phyloP scores from a whole-genome alignment of 371 early-diverging fungal genomes.

The Mucor piriformis region DNA sequence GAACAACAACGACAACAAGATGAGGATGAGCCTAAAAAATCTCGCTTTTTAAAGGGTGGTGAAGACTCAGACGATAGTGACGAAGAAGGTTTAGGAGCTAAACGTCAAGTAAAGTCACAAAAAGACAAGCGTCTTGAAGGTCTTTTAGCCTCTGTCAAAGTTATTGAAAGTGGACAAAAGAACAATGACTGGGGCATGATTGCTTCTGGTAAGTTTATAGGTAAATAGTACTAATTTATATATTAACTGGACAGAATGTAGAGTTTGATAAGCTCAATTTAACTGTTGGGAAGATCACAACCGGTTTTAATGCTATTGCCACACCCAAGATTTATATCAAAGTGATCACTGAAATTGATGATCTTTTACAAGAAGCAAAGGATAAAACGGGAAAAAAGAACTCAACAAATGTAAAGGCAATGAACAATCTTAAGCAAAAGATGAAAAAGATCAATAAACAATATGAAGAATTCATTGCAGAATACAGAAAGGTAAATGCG shows the following conservation, averaged over 20 bases:
- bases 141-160: conserved; percentile 59
- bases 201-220: conserved; percentile 63
- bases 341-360: conserved; percentile 75
- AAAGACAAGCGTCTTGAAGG: conserved; percentile 85
- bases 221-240: no score
- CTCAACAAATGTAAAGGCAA: conserved; percentile 77
- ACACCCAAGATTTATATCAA: conserved; percentile 81
- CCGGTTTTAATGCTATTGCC: conserved; percentile 63
- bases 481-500: conserved; percentile 65
- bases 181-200: conserved; percentile 88
- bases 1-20: conserved; percentile 25
- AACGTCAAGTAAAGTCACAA: conserved; percentile 76
- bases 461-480: conserved; percentile 71
- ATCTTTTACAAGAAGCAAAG: conserved; percentile 54
- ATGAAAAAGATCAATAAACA: conserved; percentile 84
- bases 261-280: conserved; percentile 88
- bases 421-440: conserved; percentile 90
- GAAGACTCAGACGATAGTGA: conserved; percentile 58
- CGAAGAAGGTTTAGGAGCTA: conserved; percentile 69
- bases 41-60: conserved; percentile 45
- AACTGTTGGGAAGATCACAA: conserved; percentile 67
- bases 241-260: conserved; percentile 23
- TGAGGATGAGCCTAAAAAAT: conserved; percentile 32
- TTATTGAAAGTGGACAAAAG: conserved; percentile 78
- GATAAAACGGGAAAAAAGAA: conserved; percentile 80